These are phyloP conservation scores for Fusarium euwallaceae DNA, from an alignment of 2,329 filamentous ascomycete genomes.

Conservation along the genomic window DNA sequence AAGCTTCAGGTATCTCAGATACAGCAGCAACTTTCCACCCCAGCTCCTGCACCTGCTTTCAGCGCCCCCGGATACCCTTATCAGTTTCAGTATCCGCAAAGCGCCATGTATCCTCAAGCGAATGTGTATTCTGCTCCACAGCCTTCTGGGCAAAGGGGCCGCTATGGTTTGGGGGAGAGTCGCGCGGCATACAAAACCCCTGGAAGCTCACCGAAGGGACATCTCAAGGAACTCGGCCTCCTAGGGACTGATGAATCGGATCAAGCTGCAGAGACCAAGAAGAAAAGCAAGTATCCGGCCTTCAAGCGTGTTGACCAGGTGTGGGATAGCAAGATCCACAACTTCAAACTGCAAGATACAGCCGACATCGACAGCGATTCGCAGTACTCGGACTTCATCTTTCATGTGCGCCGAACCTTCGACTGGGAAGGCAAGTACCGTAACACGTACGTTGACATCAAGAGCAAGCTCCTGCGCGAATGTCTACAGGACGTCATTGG, in stretches of 20 bases:
- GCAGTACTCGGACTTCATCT: constrained; percentile 82
- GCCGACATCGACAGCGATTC: constrained; percentile 59
- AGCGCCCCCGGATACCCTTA: not conserved
- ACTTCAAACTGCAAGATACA: constrained; percentile 68
- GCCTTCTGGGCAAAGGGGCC: not conserved
- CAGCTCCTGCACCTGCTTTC: constrained; percentile 3
- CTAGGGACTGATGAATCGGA: constrained; percentile 9
- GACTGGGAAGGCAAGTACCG: constrained; percentile 87
- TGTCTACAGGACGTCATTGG: constrained; percentile 61
- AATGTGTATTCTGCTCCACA: not conserved
- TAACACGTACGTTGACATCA: constrained; percentile 82
- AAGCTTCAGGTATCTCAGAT: constrained; percentile 46
- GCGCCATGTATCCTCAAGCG: not conserved
- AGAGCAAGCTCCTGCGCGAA: constrained; percentile 82
- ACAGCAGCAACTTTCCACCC: constrained; percentile 37
- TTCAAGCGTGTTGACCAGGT: constrained; percentile 68
- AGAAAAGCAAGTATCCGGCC: constrained; percentile 46
- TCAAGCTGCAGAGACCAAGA: constrained; percentile 8
- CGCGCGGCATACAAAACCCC: not conserved
- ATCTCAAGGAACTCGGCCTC: not conserved
- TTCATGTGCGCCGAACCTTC: constrained; percentile 86
- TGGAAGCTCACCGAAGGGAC: not conserved
- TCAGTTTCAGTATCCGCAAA: constrained; percentile 8
- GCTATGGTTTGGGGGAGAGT: not conserved
- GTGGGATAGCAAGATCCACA: constrained; percentile 64